Conservation (phyloP, 805 yeast genomes). For the Maudiozyma pseudohumilis region DNA sequence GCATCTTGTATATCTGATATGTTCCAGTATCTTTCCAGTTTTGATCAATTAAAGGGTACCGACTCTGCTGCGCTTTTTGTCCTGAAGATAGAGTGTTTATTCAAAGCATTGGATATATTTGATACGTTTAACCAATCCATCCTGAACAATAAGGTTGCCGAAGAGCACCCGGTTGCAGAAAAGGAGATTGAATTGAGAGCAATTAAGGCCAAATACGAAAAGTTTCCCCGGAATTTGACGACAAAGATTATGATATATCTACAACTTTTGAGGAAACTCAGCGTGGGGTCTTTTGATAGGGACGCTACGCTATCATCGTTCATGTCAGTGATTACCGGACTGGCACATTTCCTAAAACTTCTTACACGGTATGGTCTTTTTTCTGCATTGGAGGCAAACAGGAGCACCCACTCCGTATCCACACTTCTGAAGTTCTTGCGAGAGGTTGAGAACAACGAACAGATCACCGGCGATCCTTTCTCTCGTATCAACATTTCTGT, state of each 20-base stretch:
- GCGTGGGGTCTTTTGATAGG: constrained; percentile 25
- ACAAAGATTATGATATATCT: constrained; percentile 85
- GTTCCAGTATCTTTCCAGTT: constrained; percentile 74
- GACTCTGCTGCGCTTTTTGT: constrained; percentile 63
- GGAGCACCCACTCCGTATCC: constrained; percentile 42
- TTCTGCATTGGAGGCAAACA: constrained; percentile 63
- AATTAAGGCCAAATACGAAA: constrained; percentile 30
- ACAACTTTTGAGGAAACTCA: constrained; percentile 63
- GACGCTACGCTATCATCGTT: constrained; percentile 44
- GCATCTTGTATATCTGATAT: constrained; percentile 86
- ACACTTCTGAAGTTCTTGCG: constrained; percentile 57
- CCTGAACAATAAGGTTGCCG: neutral
- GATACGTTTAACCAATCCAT: constrained; percentile 10
- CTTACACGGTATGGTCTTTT: constrained; percentile 72
- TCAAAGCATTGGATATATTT: constrained; percentile 59
- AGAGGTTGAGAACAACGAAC: constrained; percentile 40
- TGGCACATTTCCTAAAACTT: constrained; percentile 87
- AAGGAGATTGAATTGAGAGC: constrained; percentile 2
- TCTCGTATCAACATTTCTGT: constrained; percentile 38
- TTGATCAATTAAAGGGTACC: constrained; percentile 59
- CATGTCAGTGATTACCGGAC: constrained; percentile 73
- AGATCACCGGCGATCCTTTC: constrained; percentile 29
- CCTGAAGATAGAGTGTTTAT: constrained; percentile 62
- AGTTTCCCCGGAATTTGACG: constrained; percentile 67
- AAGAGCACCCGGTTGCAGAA: no score